Conservation (phyloP, 441 rosid species). For the Populus hybrid region DNA sequence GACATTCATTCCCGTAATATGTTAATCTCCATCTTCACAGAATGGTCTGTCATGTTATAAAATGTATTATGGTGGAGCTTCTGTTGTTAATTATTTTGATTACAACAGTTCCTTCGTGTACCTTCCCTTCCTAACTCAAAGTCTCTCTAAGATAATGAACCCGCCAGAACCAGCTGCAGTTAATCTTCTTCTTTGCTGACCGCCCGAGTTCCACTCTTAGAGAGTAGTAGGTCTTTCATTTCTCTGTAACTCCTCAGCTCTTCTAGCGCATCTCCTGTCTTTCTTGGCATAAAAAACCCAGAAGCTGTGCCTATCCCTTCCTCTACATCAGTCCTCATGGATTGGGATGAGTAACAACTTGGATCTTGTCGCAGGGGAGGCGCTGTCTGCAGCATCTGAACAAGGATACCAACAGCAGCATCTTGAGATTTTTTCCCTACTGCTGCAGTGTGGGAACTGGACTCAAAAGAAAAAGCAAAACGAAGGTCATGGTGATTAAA, state of each 20-base stretch:
- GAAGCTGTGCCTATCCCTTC: conserved; percentile 59
- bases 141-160: background rate
- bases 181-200: conserved; percentile 31
- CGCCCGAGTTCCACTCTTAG: conserved; percentile 60
- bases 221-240: conserved; percentile 73
- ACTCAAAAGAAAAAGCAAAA: conserved; percentile 5
- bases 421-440: conserved; percentile 67
- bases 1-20: background rate
- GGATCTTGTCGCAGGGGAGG: conserved; percentile 76
- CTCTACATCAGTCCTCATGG: conserved; percentile 44
- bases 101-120: background rate
- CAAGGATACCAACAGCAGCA: conserved; percentile 85
- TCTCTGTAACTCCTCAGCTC: conserved; percentile 79
- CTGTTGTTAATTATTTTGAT: background rate
- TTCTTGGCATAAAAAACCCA: conserved; percentile 62
- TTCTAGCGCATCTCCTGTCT: conserved; percentile 72
- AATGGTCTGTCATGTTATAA: background rate
- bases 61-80: background rate
- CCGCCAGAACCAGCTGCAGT: conserved; percentile 8
- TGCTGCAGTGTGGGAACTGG: conserved; percentile 38
- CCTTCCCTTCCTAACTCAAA: background rate
- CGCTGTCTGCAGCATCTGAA: conserved; percentile 76
- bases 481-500: background rate
- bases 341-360: conserved; percentile 53
- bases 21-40: background rate